These are phyloP conservation scores for Neoboletus brunneissimus DNA, from an alignment of 768 basidiomycete genomes.

Conservation along the genomic window DNA sequence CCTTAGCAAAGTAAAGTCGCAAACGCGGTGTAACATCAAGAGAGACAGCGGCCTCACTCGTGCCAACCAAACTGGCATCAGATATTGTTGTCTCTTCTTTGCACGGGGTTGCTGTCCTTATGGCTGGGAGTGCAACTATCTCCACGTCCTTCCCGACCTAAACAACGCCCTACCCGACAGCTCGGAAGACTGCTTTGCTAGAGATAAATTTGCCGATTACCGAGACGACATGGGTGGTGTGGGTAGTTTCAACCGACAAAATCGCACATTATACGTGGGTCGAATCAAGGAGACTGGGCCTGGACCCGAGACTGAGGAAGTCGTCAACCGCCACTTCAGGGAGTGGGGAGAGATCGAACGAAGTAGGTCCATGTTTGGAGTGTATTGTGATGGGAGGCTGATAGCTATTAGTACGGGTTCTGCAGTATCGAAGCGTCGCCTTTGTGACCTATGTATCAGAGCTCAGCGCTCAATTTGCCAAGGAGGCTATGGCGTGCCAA, in stretches of 20 bases:
- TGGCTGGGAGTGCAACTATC: constrained; percentile 97
- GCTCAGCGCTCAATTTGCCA: constrained; percentile 88
- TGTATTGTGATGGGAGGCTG: neutral
- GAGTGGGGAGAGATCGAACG: constrained; percentile 95
- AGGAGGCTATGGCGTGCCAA: constrained; percentile 99
- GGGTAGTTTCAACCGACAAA: constrained; percentile 91
- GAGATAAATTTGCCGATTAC: constrained; percentile 97
- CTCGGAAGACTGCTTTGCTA: constrained; percentile 94
- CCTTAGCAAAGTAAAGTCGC: constrained; percentile 85
- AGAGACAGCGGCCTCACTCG: constrained; percentile 90
- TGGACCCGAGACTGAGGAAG: constrained; percentile 88
- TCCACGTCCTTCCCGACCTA: constrained; percentile 82
- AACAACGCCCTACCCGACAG: constrained; percentile 74
- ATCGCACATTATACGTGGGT: constrained; percentile 92
- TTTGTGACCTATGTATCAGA: constrained; percentile 95
- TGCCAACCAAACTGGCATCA: constrained; percentile 89
- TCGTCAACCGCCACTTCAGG: constrained; percentile 86
- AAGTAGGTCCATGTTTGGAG: constrained; percentile 51
- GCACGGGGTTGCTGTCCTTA: constrained; percentile 96
- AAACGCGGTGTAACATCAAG: constrained; percentile 87
- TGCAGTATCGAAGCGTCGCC: constrained; percentile 92
- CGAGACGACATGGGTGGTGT: constrained; percentile 99
- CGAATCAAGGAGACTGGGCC: constrained; percentile 89
- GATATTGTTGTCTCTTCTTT: constrained; percentile 94
- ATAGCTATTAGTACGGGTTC: constrained; percentile 64